Conservation (phyloP, 441 rosid genomes). For the Euphorbia celastroides region DNA sequence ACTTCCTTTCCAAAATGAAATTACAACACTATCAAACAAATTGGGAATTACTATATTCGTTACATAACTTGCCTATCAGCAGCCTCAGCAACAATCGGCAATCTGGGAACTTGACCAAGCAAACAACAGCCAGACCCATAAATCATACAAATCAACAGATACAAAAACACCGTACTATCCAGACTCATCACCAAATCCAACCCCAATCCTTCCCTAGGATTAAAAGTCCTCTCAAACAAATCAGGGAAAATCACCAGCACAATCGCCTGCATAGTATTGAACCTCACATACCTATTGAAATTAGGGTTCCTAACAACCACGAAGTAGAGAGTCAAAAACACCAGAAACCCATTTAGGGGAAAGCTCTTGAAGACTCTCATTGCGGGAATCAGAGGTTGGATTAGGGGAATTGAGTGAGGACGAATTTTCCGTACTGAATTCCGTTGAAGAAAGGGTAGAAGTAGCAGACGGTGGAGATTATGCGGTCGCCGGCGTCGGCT, state of each 20-base stretch:
- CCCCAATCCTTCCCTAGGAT: constrained; percentile 67
- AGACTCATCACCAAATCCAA: constrained; percentile 81
- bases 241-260: constrained; percentile 94
- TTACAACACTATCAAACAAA: constrained; percentile 10
- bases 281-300: constrained; percentile 90
- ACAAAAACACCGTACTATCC: constrained; percentile 89
- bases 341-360: constrained; percentile 75
- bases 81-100: constrained; percentile 96
- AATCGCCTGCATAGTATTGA: constrained; percentile 94
- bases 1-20: neutral
- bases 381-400: constrained; percentile 77
- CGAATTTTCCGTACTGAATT: constrained; percentile 75
- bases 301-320: constrained; percentile 81
- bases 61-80: constrained; percentile 89
- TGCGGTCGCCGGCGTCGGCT: constrained; percentile 65
- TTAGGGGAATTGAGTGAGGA: constrained; percentile 57
- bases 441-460: constrained; percentile 93
- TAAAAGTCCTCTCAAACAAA: constrained; percentile 80
- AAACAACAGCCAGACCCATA: constrained; percentile 82
- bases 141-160: constrained; percentile 73
- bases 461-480: constrained; percentile 82
- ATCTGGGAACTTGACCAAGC: constrained; percentile 75
- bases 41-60: constrained; percentile 17
- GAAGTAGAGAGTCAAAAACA: constrained; percentile 77
- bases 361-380: constrained; percentile 79